Evolutionary conservation across 768 basidiomycete genomes (phyloP).

Genomic region (Lentinula boryana): DNA sequence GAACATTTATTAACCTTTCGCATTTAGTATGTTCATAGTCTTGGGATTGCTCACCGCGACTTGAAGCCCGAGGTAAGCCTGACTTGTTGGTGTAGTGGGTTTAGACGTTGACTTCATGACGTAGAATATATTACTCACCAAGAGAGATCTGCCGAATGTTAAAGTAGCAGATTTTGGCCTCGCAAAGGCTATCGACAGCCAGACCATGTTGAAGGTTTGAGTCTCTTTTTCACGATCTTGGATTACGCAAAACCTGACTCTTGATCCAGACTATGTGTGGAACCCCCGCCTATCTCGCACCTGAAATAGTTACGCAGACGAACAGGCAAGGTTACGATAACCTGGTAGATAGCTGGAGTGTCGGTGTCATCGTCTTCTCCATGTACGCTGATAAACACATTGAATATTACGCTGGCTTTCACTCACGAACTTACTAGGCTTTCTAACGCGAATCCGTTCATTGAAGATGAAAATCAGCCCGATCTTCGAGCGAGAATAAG

Average conservation of each 20-base stretch:
- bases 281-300: conserved; percentile 90
- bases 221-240: conserved; percentile 4
- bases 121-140: conserved; percentile 82
- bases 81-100: not conserved
- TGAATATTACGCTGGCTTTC: not conserved
- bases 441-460: conserved; percentile 73
- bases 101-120: conserved; percentile 1
- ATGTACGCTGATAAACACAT: conserved; percentile 48
- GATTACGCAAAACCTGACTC: not conserved
- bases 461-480: conserved; percentile 59
- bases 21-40: conserved; percentile 56
- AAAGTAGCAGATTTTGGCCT: conserved; percentile 97
- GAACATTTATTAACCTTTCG: not conserved
- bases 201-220: conserved; percentile 69
- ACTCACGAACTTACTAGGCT: conserved; percentile 41
- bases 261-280: conserved; percentile 82
- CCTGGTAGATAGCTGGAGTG: conserved; percentile 93
- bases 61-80: conserved; percentile 74
- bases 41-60: conserved; percentile 88
- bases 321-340: conserved; percentile 73
- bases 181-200: conserved; percentile 82
- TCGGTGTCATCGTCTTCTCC: conserved; percentile 90
- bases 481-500: conserved; percentile 60
- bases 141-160: conserved; percentile 56
- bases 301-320: conserved; percentile 76